Conservation (phyloP, 2,329 filamentous ascomycete genomes). For the Chrysosporium queenslandicum region DNA sequence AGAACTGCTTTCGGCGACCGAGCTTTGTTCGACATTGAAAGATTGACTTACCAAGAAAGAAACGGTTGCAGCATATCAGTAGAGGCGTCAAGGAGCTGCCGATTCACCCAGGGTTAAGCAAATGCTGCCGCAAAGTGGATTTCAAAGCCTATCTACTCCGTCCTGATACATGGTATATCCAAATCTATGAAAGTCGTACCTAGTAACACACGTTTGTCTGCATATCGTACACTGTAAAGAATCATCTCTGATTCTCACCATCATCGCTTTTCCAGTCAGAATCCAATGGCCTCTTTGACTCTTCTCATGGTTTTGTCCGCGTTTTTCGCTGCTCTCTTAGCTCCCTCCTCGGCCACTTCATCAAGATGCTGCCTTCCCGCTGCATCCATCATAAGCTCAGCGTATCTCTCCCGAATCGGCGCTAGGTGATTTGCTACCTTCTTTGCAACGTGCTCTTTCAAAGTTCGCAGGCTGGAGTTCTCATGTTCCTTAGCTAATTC, state of each 20-base stretch:
- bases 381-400: slow-evolving; percentile 14
- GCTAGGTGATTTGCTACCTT: slow-evolving; percentile 24
- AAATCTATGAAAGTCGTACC: no score
- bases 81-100: no score
- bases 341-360: slow-evolving; percentile 15
- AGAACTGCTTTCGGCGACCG: no score
- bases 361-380: slow-evolving; percentile 11
- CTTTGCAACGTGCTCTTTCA: slow-evolving; percentile 57
- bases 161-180: no score
- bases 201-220: no score
- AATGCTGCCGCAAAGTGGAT: no score
- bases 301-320: slow-evolving; percentile 15
- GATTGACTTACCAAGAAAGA: no score
- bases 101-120: no score
- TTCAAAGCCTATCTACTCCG: no score
- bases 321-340: slow-evolving; percentile 14
- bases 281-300: slow-evolving; percentile 16
- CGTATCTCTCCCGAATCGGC: slow-evolving; percentile 27
- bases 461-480: slow-evolving; percentile 41
- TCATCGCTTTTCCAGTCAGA: neutral
- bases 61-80: no score
- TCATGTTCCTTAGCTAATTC: slow-evolving; percentile 41
- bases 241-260: no score
- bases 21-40: no score
- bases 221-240: slow-evolving; percentile 7